These are phyloP conservation scores for Starmerella vaccinii DNA, from an alignment of 805 yeast species.

Conservation along the genomic window DNA sequence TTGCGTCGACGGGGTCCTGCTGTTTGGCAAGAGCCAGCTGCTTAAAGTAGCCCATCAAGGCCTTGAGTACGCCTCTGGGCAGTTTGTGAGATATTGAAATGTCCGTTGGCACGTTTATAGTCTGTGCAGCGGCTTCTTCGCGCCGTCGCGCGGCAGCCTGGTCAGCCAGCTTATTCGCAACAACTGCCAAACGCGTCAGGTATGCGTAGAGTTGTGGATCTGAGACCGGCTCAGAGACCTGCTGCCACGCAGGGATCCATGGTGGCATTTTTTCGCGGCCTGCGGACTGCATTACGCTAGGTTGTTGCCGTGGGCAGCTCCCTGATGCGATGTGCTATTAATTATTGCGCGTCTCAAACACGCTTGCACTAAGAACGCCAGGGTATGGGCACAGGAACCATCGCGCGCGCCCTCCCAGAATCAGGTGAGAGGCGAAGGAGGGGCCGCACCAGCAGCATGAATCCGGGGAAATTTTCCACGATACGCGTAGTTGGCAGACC, in stretches of 20 bases:
- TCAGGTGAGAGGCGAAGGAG: not conserved
- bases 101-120: not conserved
- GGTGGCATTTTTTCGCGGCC: not conserved
- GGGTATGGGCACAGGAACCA: not conserved
- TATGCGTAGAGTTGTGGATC: constrained; percentile 38
- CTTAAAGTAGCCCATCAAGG: constrained; percentile 30
- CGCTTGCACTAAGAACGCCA: not conserved
- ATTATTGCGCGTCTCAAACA: constrained; percentile 1
- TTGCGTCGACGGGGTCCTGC: constrained; percentile 13
- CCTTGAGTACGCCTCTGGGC: constrained; percentile 28
- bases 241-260: constrained; percentile 14
- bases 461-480: too few species aligned
- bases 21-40: constrained; percentile 24
- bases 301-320: constrained; percentile 1
- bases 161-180: constrained; percentile 43
- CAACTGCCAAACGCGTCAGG: constrained; percentile 44
- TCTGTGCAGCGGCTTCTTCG: not conserved
- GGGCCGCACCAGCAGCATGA: not conserved
- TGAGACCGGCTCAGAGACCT: constrained; percentile 13
- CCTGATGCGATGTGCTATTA: not conserved
- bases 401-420: not conserved
- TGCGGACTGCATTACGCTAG: not conserved
- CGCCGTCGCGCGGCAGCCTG: constrained; percentile 1
- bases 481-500: too few species aligned
- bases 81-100: constrained; percentile 18